Percentiles rank a stretch among this genome's conserved stretches.
Conservation (phyloP, 2,329 filamentous ascomycete species). For the Rutstroemia sp. region DNA sequence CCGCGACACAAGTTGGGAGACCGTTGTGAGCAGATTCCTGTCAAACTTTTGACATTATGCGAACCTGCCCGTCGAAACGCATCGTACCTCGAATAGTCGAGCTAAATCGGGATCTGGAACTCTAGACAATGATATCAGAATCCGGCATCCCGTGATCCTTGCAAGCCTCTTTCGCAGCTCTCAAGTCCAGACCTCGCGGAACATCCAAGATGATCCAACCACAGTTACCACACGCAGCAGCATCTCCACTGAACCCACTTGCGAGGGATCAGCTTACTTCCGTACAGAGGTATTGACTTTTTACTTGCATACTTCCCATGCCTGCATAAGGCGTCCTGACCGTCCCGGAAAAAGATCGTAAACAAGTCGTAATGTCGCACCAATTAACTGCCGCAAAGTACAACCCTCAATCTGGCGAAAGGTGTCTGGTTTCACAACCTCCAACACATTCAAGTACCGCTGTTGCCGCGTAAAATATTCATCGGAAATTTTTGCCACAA, state of each 20-base stretch:
- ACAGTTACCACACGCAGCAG: too few relatives aligned
- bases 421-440: not conserved
- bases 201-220: too few relatives aligned
- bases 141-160: not conserved
- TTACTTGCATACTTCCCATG: not conserved
- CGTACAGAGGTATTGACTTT: too few relatives aligned
- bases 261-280: too few relatives aligned
- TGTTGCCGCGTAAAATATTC: not conserved
- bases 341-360: too few relatives aligned
- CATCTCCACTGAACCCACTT: too few relatives aligned
- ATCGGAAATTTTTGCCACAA: too few relatives aligned
- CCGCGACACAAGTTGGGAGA: not conserved
- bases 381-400: too few relatives aligned
- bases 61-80: not conserved
- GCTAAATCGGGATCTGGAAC: not conserved
- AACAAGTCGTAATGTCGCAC: too few relatives aligned
- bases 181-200: too few relatives aligned
- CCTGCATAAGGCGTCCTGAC: not conserved
- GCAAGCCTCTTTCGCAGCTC: not conserved
- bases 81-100: not conserved
- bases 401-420: not conserved
- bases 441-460: not conserved
- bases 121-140: not conserved
- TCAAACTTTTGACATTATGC: too few relatives aligned
- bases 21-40: not conserved